A percentile compares a stretch with the other conserved stretches of the same genome.
Conservation (phyloP, 345 rosid genomes). For the Noccaea bulbosa region DNA sequence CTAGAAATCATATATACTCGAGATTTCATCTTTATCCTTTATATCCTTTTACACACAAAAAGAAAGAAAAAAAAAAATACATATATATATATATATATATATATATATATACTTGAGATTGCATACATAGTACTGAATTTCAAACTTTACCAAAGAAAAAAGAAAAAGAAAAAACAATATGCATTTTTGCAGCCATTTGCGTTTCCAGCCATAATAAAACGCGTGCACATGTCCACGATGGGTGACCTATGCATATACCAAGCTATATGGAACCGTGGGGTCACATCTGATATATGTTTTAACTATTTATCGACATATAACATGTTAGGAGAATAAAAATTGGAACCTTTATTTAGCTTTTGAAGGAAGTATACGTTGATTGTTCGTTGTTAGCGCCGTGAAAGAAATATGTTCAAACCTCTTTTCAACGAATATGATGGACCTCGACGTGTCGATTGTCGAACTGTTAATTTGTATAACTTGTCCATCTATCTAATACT, state of each 20-base stretch:
- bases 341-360: slow-evolving; percentile 23
- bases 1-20: not conserved
- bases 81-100: no score
- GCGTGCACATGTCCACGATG: slow-evolving; percentile 39
- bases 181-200: slow-evolving; percentile 18
- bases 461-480: not conserved
- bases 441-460: slow-evolving; percentile 26
- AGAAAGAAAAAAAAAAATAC: no score
- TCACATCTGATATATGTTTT: slow-evolving; percentile 37
- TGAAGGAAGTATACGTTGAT: slow-evolving; percentile 24
- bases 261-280: slow-evolving; percentile 33
- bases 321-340: slow-evolving; percentile 32
- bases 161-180: not conserved
- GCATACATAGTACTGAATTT: not conserved
- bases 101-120: not conserved
- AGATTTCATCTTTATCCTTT: no score
- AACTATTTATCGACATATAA: slow-evolving; percentile 37
- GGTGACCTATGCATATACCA: slow-evolving; percentile 40
- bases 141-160: not conserved
- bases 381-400: slow-evolving; percentile 27
- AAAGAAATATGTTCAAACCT: slow-evolving; percentile 29
- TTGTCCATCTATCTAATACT: not conserved
- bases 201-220: slow-evolving; percentile 1
- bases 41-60: no score
- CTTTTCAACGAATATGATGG: slow-evolving; percentile 29